phyloP scores from a whole-genome alignment of 2,329 filamentous ascomycete genomes.

The Pestalotiopsis fici region DNA sequence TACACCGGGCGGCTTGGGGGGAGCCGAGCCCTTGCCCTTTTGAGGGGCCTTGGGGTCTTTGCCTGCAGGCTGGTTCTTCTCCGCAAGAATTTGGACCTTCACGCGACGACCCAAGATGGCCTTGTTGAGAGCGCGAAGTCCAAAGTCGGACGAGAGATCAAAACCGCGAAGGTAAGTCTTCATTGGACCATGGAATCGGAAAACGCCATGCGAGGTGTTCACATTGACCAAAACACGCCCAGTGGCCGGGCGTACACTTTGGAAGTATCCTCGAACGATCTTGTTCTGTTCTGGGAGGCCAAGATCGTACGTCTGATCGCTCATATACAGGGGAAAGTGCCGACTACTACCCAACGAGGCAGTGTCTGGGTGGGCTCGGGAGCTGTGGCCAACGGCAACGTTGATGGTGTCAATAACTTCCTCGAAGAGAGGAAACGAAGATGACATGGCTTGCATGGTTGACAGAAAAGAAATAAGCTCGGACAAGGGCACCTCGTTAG shows the following conservation, averaged over 20 bases:
- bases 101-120: slow-evolving; percentile 20
- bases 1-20: slow-evolving; percentile 9
- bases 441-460: slow-evolving; percentile 37
- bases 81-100: slow-evolving; percentile 16
- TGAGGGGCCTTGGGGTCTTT: slow-evolving; percentile 17
- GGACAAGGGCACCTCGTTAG: slow-evolving; percentile 37
- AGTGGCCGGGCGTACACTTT: slow-evolving; percentile 54
- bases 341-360: slow-evolving; percentile 47
- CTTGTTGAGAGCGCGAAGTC: slow-evolving; percentile 10
- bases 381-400: slow-evolving; percentile 48
- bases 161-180: slow-evolving; percentile 31
- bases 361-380: slow-evolving; percentile 36
- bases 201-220: slow-evolving; percentile 54
- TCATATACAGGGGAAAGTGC: slow-evolving; percentile 45
- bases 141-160: neutral
- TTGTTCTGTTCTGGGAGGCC: slow-evolving; percentile 31
- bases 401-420: slow-evolving; percentile 53
- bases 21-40: slow-evolving; percentile 13
- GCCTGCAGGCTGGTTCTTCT: slow-evolving; percentile 5
- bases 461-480: slow-evolving; percentile 45
- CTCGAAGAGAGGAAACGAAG: slow-evolving; percentile 48
- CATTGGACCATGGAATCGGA: slow-evolving; percentile 32
- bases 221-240: slow-evolving; percentile 55
- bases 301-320: slow-evolving; percentile 27
- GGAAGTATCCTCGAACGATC: slow-evolving; percentile 55